Conservation (phyloP, 495 filamentous ascomycete species). For the Penicillium coffeae region DNA sequence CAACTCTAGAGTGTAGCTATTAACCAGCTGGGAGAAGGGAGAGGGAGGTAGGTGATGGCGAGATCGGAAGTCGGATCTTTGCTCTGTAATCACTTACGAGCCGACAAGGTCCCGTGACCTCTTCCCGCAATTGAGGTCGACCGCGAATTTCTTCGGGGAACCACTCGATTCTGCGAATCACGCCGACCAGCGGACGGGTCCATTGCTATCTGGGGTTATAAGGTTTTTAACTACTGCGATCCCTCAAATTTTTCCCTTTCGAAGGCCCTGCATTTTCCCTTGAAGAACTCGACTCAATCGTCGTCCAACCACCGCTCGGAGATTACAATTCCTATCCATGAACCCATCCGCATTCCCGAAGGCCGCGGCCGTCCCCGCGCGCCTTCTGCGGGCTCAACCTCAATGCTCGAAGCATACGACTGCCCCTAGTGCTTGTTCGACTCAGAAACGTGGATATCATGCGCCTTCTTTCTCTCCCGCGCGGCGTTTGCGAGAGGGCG, state of each 20-base stretch:
- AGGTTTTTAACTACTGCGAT: conserved; percentile 7
- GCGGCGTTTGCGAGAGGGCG: conserved; percentile 20
- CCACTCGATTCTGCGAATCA: neutral
- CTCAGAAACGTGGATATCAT: conserved; percentile 31
- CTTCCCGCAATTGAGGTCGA: neutral
- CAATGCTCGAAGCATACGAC: conserved; percentile 34
- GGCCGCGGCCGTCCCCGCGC: conserved; percentile 44
- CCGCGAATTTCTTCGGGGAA: conserved; percentile 1
- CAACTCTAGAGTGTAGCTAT: conserved; percentile 14
- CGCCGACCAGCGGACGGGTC: neutral
- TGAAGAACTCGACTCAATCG: conserved; percentile 1
- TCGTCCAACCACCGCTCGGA: conserved; percentile 12
- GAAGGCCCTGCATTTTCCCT: neutral
- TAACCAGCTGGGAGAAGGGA: conserved; percentile 2
- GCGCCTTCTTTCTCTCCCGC: conserved; percentile 20
- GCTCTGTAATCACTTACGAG: neutral
- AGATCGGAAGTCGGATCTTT: conserved; percentile 21
- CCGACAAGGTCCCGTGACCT: neutral
- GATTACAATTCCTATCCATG: conserved; percentile 29
- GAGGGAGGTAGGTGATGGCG: conserved; percentile 12
- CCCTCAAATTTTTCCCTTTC: conserved; percentile 7
- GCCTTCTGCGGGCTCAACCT: conserved; percentile 38
- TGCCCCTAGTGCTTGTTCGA: conserved; percentile 14
- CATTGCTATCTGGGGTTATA: neutral
- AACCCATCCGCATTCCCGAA: conserved; percentile 44